Evolutionary conservation across 2,329 filamentous ascomycete species (phyloP), one percentile per base, ranked within the genome.

Genomic region (Zymoseptoria crescenta): DNA sequence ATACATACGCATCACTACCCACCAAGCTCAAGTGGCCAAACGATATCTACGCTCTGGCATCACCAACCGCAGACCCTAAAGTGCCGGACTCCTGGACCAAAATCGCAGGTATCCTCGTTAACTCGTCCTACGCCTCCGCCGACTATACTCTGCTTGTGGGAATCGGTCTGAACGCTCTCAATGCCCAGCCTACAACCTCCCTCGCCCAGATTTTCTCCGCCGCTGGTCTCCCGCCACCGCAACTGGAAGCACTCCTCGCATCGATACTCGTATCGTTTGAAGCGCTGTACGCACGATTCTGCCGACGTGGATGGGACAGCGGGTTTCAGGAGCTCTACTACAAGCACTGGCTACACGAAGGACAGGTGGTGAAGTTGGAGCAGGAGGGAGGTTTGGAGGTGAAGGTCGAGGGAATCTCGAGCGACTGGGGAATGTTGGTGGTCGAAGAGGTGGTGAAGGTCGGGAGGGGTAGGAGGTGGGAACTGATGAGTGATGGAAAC

Each of bases 21-120:
- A 81, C 99, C 49, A 91, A 89, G 71, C 76, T 99, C 30, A 99
- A 99, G 74, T 99, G 94, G 94, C 94, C 94, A 9, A 99, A 99
- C 69, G 94, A 99, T 70, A 89, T 99, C 57, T 77, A 78, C 67
- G 75, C 74, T 2, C 67, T 74, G 10, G 13, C 13, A 1, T 70
- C 72, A 53, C 74, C 74, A 0, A 52, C 57, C 2, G 59, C 63
- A 10, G 20, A 52, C 20, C 55, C 4, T 35, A 54, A 58, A 13
- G 83, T 91, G 69, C 87, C 87, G 0, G 78, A 83, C 21, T 87
- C 91, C 68, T 94, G 94, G 66, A 86, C 91, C 65, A 99, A 99
- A 70, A 92, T 99, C 56, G 91, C 90, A 56, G 94, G 94, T 5
- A 94, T 99, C 62, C 81, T 97, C 2, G 89, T 96, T 6, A 96